Percentiles rank a stretch among this genome's conserved stretches.
These are phyloP conservation scores for Paraphoma sp. DNA, from an alignment of 2,329 filamentous ascomycete genomes.

Conservation along the genomic window DNA sequence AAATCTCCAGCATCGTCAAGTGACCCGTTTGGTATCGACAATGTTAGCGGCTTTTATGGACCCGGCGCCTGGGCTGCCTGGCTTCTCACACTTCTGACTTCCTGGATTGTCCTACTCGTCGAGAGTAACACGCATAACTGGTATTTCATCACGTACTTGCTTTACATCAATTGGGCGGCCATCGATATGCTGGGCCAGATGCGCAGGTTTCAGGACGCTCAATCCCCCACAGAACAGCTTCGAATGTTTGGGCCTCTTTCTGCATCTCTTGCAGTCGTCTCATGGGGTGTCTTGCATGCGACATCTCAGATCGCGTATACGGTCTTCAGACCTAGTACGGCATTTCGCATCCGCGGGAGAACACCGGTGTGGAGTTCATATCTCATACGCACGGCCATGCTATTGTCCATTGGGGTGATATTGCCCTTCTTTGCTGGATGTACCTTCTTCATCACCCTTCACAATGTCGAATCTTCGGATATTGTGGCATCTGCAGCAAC, in stretches of 20 bases:
- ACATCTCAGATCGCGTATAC: background rate
- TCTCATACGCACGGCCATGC: background rate
- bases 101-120: background rate
- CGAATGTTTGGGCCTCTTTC: background rate
- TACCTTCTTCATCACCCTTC: background rate
- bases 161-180: conserved; percentile 3
- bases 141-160: background rate
- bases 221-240: background rate
- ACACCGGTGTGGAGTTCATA: too few species aligned
- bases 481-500: background rate
- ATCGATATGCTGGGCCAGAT: background rate
- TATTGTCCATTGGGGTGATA: background rate
- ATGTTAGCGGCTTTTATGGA: conserved; percentile 11
- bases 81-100: conserved; percentile 5
- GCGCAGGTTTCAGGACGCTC: background rate
- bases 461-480: background rate
- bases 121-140: background rate
- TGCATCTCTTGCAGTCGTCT: background rate
- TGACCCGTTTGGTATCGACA: background rate
- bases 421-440: background rate
- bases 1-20: too few species aligned
- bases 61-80: conserved; percentile 9
- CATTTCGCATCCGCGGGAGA: background rate
- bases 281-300: background rate
- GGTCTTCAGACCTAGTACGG: background rate